Evolutionary conservation across 768 basidiomycete species (phyloP).

Genomic region (Pseudohyphozyma bogoriensis): DNA sequence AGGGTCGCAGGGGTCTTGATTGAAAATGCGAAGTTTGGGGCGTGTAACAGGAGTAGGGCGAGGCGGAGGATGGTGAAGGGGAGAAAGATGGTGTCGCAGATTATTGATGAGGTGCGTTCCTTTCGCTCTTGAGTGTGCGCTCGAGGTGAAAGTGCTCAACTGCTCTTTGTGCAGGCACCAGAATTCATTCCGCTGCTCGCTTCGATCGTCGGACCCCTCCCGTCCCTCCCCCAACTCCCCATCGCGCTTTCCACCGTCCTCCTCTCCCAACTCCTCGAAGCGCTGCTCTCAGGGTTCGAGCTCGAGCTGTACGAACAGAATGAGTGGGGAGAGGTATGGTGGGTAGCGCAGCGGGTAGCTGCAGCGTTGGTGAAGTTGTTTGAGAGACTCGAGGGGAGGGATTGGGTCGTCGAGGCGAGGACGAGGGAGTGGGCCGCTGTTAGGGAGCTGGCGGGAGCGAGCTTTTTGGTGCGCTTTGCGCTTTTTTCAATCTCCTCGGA

Average conservation of each 20-base stretch:
- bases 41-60: conserved; percentile 18
- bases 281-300: conserved; percentile 14
- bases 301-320: conserved; percentile 2
- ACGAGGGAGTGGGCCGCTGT: background rate
- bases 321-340: conserved; percentile 9
- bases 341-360: background rate
- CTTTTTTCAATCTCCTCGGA: too few species aligned
- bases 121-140: background rate
- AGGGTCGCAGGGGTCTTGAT: background rate
- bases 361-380: background rate
- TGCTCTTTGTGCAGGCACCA: rapidly evolving
- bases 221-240: background rate
- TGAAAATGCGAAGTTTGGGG: background rate
- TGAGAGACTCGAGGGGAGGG: background rate
- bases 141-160: background rate
- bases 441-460: background rate
- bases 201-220: background rate
- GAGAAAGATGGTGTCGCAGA: background rate
- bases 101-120: conserved; percentile 1
- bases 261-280: conserved; percentile 9
- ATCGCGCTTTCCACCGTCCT: background rate
- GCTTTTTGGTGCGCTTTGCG: background rate
- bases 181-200: too few species aligned
- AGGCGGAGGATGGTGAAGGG: conserved; percentile 4
- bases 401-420: conserved; percentile 3